Base-by-base conservation (phyloP, 352 stramenopile genomes). In the Lagenidium sp. region DNA sequence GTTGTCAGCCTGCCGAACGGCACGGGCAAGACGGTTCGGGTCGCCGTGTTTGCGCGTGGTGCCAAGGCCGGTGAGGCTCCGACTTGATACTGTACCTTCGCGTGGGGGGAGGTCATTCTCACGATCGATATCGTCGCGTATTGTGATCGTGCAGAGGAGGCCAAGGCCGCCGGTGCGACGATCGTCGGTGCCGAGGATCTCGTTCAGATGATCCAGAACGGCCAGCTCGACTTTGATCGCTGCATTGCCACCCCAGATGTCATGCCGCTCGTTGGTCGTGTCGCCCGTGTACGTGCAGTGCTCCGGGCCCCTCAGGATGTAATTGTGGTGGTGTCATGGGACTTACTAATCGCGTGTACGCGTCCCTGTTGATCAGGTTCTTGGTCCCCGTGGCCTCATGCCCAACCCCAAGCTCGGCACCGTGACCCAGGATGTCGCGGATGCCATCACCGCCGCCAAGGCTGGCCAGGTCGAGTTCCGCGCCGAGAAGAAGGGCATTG, bases 391-490 rank as follows among this genome's bases (percentile, higher is more conserved):
- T 43, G 95, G 95, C 21, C 57, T 99, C 12, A 98, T 99, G 95
- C 96, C 96, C 29, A 99, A 98, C 68, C 82, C 91, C 4, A 99
- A 99, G 82, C 66, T 97, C 13, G 94, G 94, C 20, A 99, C 95
- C 7, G 87, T 99, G 31, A 97, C 90, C 23, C 67, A 80, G 50
- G 87, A 97, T 26, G 82, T 97, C 16, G 72, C 65, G 32, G 70
- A 82, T 23, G 86, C 81, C 21, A 91, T 97, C 52, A 42, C 60
- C 4, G 81, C 81, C 20, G 81, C 81, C 16, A 76, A 84, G 59
- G 77, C 66, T 31, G 82, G 82, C 39, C 82, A 94, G 62, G 80
- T 92, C 25, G 82, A 93, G 57, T 94, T 94, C 63, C 82, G 84
- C 43, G 81, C 82, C 22, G 84, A 94, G 63, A 95, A 94, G 64